A percentile compares a stretch with the other conserved stretches of the same genome.
Conservation (phyloP, 148 eudicot species). For the Suaeda aralocaspica region DNA sequence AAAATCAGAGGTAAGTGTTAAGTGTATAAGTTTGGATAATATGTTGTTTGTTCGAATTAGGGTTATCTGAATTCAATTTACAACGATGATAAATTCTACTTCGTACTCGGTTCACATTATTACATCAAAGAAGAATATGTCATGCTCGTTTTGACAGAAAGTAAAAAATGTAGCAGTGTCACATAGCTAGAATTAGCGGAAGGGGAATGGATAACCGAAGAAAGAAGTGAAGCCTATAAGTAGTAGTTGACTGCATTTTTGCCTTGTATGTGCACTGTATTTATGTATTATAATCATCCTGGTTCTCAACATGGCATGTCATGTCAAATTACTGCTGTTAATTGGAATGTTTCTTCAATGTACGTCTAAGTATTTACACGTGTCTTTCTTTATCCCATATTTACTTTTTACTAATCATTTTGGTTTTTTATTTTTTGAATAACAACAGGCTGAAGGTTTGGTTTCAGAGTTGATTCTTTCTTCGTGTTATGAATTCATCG, state of each 20-base stretch:
- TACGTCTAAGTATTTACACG: background rate
- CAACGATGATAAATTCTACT: too few relatives aligned
- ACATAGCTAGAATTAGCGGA: background rate
- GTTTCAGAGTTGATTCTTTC: constrained; percentile 51
- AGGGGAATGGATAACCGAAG: background rate
- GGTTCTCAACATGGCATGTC: background rate
- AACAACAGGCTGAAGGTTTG: constrained; percentile 82
- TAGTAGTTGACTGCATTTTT: background rate
- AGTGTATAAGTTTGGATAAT: too few relatives aligned
- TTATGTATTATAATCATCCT: background rate
- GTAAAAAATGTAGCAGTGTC: too few relatives aligned
- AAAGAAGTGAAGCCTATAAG: background rate
- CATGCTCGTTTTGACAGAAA: too few relatives aligned
- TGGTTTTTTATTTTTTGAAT: constrained; percentile 11
- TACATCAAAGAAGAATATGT: too few relatives aligned
- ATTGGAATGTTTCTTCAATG: background rate
- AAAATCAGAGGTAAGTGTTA: too few relatives aligned
- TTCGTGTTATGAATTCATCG: constrained; percentile 82
- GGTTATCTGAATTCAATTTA: too few relatives aligned
- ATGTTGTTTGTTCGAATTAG: too few relatives aligned
- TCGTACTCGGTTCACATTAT: too few relatives aligned
- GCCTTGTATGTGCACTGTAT: background rate
- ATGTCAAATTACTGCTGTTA: background rate
- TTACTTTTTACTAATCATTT: background rate
- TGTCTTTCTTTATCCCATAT: background rate